Percentiles rank a stretch among this genome's conserved stretches.
These are phyloP conservation scores for Articulospora tetracladia DNA, from an alignment of 495 filamentous ascomycete species.

Conservation along the genomic window DNA sequence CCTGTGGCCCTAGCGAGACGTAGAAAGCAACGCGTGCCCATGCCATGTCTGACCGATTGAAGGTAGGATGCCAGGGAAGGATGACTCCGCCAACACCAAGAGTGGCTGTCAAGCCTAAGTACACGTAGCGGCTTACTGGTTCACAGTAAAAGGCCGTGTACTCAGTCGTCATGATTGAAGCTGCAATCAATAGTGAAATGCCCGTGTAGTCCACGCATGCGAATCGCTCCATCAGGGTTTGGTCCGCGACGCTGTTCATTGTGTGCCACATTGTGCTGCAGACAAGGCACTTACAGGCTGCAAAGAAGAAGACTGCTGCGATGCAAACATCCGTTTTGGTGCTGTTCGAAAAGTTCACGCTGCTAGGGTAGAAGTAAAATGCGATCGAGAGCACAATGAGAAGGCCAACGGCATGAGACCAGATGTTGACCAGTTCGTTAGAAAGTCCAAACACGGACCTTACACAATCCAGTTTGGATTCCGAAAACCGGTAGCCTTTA, in stretches of 20 bases:
- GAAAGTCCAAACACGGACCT: slow-evolving; percentile 76
- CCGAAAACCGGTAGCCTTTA: slow-evolving; percentile 86
- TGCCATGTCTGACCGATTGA: slow-evolving; percentile 88
- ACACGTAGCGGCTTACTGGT: slow-evolving; percentile 78
- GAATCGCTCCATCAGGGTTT: slow-evolving; percentile 87
- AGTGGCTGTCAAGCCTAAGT: slow-evolving; percentile 76
- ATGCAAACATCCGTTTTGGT: slow-evolving; percentile 84
- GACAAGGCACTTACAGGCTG: slow-evolving; percentile 90
- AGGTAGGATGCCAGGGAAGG: slow-evolving; percentile 92
- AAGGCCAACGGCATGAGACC: slow-evolving; percentile 88
- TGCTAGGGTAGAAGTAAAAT: slow-evolving; percentile 93
- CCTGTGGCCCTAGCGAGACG: slow-evolving; percentile 85
- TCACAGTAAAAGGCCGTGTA: slow-evolving; percentile 99
- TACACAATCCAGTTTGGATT: slow-evolving; percentile 82
- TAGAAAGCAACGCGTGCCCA: slow-evolving; percentile 94
- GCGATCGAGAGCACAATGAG: slow-evolving; percentile 83
- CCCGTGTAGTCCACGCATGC: slow-evolving; percentile 99
- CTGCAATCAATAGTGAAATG: slow-evolving; percentile 92
- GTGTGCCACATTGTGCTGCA: slow-evolving; percentile 98
- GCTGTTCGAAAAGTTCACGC: slow-evolving; percentile 79
- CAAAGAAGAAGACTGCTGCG: slow-evolving; percentile 94
- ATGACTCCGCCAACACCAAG: slow-evolving; percentile 87
- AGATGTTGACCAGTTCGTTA: slow-evolving; percentile 97
- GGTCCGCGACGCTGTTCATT: slow-evolving; percentile 91
- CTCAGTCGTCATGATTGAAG: slow-evolving; percentile 96